These are phyloP conservation scores for Chlorencoelia australis DNA, from an alignment of 2,329 filamentous ascomycete species.

Conservation along the genomic window DNA sequence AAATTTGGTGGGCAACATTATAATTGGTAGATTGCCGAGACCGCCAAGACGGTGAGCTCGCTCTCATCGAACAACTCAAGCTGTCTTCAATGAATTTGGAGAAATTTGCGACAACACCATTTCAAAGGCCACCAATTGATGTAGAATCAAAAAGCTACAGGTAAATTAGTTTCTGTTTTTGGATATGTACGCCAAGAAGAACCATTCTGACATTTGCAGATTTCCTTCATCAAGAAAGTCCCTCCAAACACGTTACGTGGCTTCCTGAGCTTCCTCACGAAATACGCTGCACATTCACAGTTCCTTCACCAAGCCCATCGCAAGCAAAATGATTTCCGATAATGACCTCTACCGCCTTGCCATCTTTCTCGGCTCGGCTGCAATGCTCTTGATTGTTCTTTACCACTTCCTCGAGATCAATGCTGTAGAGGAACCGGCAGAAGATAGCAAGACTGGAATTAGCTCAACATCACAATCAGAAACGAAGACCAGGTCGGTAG, in stretches of 20 bases:
- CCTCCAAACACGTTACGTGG: conserved; percentile 11
- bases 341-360: conserved; percentile 81
- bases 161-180: too few relatives aligned
- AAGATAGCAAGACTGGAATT: conserved; percentile 13
- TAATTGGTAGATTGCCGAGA: too few relatives aligned
- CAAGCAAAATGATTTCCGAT: conserved; percentile 82
- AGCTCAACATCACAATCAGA: conserved; percentile 11
- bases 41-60: too few relatives aligned
- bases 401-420: conserved; percentile 98
- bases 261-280: conserved; percentile 5
- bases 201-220: conserved; percentile 9
- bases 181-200: too few relatives aligned
- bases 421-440: conserved; percentile 43
- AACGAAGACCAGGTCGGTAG: conserved; percentile 11
- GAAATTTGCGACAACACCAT: too few relatives aligned
- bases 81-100: too few relatives aligned
- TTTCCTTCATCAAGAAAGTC: conserved; percentile 6
- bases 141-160: too few relatives aligned
- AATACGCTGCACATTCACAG: conserved; percentile 6
- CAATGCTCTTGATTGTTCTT: conserved; percentile 86
- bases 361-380: conserved; percentile 79
- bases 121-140: too few relatives aligned
- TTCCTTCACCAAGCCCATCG: conserved; percentile 8
- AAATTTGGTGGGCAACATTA: conserved; percentile 19
- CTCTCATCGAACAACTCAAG: too few relatives aligned